These are phyloP conservation scores for Talaromyces islandicus DNA, from an alignment of 2,329 filamentous ascomycete genomes.

Conservation along the genomic window DNA sequence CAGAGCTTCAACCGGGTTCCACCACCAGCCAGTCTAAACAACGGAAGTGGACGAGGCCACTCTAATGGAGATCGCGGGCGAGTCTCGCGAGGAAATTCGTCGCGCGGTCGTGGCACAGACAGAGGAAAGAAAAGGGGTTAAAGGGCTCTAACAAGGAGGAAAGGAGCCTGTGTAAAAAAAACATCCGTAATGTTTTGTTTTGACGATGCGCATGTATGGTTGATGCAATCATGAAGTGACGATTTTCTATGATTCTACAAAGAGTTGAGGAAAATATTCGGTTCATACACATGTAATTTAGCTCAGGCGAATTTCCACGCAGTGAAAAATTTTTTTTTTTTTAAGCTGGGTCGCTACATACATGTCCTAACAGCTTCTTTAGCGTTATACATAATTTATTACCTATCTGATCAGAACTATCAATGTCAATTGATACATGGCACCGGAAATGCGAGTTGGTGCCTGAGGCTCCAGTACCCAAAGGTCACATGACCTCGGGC, in stretches of 20 bases:
- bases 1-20: slow-evolving; percentile 49
- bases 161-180: not conserved
- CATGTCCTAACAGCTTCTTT: not conserved
- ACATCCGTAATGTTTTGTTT: not conserved
- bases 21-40: slow-evolving; percentile 37
- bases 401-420: not conserved
- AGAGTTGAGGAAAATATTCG: not conserved
- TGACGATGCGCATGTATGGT: not conserved
- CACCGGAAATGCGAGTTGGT: not conserved
- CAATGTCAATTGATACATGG: no score
- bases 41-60: slow-evolving; percentile 26
- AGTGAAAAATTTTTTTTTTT: not conserved
- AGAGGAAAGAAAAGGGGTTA: slow-evolving; percentile 2
- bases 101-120: slow-evolving; percentile 2
- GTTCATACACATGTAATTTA: not conserved
- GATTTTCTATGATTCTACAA: not conserved
- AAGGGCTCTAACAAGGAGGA: not conserved
- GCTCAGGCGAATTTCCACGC: not conserved
- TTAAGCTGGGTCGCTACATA: no score
- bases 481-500: not conserved
- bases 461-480: not conserved
- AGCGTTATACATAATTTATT: not conserved
- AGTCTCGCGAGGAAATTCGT: slow-evolving; percentile 1
- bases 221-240: not conserved
- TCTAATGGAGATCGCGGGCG: slow-evolving; percentile 18